These are phyloP conservation scores for Saussurea involucrata DNA, from an alignment of 129 eudicot genomes.

Conservation along the genomic window DNA sequence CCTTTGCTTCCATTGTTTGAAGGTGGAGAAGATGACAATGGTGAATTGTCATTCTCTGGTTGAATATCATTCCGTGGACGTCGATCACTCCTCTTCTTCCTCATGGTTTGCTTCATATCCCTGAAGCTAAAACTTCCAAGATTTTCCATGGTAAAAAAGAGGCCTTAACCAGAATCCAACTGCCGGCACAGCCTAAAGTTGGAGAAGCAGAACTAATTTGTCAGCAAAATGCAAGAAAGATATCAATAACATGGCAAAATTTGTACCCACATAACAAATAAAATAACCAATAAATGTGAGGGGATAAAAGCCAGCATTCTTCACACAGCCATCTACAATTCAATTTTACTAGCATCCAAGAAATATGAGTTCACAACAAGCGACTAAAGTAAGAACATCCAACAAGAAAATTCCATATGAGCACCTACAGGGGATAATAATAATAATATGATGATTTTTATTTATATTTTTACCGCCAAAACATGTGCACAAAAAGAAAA, in stretches of 20 bases:
- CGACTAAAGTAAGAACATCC: no score
- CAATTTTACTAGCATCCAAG: background rate
- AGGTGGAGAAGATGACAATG: conserved; percentile 49
- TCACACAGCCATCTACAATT: background rate
- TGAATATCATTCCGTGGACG: conserved; percentile 48
- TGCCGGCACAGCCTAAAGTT: conserved; percentile 12
- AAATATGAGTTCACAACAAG: background rate
- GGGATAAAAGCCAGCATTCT: background rate
- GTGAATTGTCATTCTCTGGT: conserved; percentile 33
- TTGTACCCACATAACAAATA: background rate
- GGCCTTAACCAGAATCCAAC: background rate
- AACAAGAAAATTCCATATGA: background rate
- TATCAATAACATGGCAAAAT: background rate
- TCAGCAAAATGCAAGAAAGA: conserved; percentile 6
- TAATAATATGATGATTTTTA: background rate
- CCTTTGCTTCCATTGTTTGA: conserved; percentile 45
- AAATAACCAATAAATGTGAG: background rate
- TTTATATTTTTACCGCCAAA: no score
- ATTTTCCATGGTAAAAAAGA: conserved; percentile 42
- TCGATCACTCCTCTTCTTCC: conserved; percentile 64
- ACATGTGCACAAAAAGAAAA: no score
- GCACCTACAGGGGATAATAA: background rate
- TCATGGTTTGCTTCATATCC: conserved; percentile 32
- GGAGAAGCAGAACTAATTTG: background rate
- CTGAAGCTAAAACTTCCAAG: conserved; percentile 35